Conservation (phyloP, 192 early-diverging fungal genomes). For the Gamsiella multidivaricata region DNA sequence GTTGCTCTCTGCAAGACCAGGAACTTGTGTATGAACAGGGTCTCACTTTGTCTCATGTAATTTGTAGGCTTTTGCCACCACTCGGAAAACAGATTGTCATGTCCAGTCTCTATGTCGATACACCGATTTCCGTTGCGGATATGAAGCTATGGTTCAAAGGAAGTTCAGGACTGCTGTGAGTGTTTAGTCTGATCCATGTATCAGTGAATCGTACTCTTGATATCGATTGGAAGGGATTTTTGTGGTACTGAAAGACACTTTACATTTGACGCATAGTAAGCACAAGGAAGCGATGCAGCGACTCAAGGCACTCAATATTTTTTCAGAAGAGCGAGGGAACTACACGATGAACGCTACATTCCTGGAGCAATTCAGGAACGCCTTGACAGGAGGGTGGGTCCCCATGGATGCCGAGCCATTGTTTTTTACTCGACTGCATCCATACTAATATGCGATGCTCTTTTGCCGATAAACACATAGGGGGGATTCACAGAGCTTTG, state of each 20-base stretch:
- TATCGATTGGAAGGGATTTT: too few species aligned
- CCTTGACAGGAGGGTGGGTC: constrained; percentile 76
- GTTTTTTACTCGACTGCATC: not conserved
- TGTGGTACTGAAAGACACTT: too few species aligned
- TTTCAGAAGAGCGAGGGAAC: constrained; percentile 61
- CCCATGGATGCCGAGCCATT: not conserved
- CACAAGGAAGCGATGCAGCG: constrained; percentile 74
- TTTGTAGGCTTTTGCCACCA: constrained; percentile 76
- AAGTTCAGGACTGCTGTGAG: constrained; percentile 41
- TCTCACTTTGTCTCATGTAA: not conserved
- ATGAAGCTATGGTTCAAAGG: constrained; percentile 72
- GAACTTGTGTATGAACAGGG: not conserved
- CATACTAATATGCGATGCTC: too few species aligned
- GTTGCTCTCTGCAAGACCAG: not conserved
- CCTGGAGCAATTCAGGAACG: constrained; percentile 73
- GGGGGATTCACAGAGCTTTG: constrained; percentile 89
- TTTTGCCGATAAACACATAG: constrained; percentile 54
- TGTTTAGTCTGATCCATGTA: not conserved
- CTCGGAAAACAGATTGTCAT: constrained; percentile 91
- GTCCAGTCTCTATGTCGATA: constrained; percentile 83
- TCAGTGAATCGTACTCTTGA: too few species aligned
- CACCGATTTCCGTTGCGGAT: constrained; percentile 69
- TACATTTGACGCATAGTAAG: constrained; percentile 53
- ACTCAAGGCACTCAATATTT: constrained; percentile 78
- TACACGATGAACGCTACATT: constrained; percentile 75